These are phyloP conservation scores for Eutypella sp. DNA, from an alignment of 2,329 filamentous ascomycete species.

Conservation along the genomic window DNA sequence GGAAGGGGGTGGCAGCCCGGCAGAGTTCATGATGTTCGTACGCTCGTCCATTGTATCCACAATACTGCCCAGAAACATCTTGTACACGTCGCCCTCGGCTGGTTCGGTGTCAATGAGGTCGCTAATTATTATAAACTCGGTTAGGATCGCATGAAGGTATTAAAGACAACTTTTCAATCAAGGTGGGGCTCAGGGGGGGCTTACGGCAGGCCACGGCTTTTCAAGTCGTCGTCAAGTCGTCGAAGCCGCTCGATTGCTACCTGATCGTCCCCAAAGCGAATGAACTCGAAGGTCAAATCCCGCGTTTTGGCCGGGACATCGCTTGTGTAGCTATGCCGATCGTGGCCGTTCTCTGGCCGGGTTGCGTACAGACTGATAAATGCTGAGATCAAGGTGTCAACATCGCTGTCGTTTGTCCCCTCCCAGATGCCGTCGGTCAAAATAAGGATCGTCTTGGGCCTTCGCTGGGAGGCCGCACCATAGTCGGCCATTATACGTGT, in stretches of 20 bases:
- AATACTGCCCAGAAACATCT: conserved; percentile 26
- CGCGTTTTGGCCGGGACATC: conserved; percentile 17
- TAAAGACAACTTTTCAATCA: not conserved
- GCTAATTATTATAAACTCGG: conserved; percentile 1
- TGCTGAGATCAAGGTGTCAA: conserved; percentile 1
- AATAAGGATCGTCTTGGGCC: conserved; percentile 8
- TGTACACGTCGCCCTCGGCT: conserved; percentile 21
- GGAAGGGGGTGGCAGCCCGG: not conserved
- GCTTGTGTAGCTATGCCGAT: no score
- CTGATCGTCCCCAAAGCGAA: conserved; percentile 22
- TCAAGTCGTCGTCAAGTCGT: conserved; percentile 10
- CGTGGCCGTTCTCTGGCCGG: not conserved
- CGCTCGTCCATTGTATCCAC: conserved; percentile 4
- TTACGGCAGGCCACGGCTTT: conserved; percentile 11
- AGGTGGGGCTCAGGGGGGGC: not conserved
- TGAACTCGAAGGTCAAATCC: conserved; percentile 27
- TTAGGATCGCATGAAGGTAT: not conserved
- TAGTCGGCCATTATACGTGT: not conserved
- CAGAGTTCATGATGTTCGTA: not conserved
- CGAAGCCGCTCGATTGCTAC: conserved; percentile 14
- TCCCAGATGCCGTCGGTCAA: conserved; percentile 11
- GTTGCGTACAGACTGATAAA: not conserved
- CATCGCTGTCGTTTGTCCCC: conserved; percentile 1
- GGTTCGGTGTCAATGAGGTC: conserved; percentile 25
- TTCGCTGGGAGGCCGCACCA: not conserved